Evolutionary conservation across 345 rosid genomes (phyloP).

Genomic region (Eucalyptus pumila): DNA sequence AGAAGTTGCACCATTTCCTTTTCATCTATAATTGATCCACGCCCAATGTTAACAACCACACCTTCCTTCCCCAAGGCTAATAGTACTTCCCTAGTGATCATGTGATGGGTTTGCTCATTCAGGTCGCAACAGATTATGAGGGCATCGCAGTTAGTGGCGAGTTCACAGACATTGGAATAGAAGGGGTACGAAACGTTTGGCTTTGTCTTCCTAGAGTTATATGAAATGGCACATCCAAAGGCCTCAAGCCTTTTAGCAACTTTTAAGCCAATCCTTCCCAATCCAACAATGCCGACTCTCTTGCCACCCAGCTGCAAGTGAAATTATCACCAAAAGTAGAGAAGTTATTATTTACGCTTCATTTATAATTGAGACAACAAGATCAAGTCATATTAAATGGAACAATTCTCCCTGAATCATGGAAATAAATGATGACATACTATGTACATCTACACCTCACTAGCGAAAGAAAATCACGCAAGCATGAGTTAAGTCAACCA

Average conservation of each 20-base stretch:
- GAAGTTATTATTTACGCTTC: neutral
- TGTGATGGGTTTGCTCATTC: conserved; percentile 31
- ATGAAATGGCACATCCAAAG: conserved; percentile 30
- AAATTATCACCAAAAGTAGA: neutral
- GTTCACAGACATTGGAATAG: conserved; percentile 11
- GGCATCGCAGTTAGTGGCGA: conserved; percentile 24
- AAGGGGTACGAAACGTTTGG: conserved; percentile 14
- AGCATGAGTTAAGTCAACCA: neutral
- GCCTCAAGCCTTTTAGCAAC: conserved; percentile 32
- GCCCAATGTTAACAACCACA: conserved; percentile 32
- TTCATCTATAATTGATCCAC: conserved; percentile 40
- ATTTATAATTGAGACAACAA: neutral
- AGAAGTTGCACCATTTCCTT: conserved; percentile 32
- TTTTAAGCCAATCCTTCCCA: conserved; percentile 29
- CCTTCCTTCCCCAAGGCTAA: conserved; percentile 32
- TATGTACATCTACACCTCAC: neutral
- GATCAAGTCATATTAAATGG: neutral
- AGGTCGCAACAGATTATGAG: conserved; percentile 31
- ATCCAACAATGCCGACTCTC: conserved; percentile 35
- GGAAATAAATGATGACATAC: neutral
- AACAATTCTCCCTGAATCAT: neutral
- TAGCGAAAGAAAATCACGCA: neutral
- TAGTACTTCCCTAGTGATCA: conserved; percentile 31
- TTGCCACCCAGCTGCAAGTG: conserved; percentile 22
- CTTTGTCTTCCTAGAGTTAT: conserved; percentile 29